phyloP scores from a whole-genome alignment of 768 basidiomycete genomes.

The Suillus spraguei region DNA sequence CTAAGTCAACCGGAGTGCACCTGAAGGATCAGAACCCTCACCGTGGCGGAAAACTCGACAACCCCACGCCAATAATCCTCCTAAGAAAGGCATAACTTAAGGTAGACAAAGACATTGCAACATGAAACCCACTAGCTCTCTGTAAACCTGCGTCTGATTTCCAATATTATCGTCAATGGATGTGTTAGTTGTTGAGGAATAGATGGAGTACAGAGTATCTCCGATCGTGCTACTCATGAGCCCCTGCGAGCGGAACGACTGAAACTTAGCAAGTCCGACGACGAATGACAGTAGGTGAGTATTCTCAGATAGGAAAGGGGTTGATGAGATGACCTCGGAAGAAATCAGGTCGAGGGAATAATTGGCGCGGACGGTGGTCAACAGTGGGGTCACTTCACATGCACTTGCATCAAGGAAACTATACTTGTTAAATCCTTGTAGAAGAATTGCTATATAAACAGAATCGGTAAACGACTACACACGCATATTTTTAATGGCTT shows the following conservation, averaged over 20 bases:
- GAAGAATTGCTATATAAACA: slow-evolving; percentile 7
- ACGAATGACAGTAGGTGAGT: too few species aligned
- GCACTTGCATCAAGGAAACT: slow-evolving; percentile 9
- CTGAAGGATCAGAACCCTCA: too few species aligned
- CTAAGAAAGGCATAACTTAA: slow-evolving; percentile 1
- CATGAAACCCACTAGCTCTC: slow-evolving; percentile 12
- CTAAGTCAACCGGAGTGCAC: neutral
- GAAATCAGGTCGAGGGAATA: too few species aligned
- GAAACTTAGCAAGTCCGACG: too few species aligned
- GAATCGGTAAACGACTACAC: neutral
- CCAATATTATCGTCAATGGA: too few species aligned
- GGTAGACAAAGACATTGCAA: too few species aligned
- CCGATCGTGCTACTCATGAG: too few species aligned
- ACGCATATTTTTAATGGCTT: neutral
- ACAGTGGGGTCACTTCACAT: slow-evolving; percentile 13
- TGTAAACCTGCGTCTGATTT: slow-evolving; percentile 2
- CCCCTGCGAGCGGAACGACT: too few species aligned
- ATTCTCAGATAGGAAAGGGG: too few species aligned
- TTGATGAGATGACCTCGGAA: too few species aligned
- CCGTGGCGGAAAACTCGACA: slow-evolving; percentile 14
- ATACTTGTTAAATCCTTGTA: slow-evolving; percentile 10
- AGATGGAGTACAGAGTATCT: too few species aligned
- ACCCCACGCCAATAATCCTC: slow-evolving; percentile 20
- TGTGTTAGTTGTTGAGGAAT: too few species aligned
- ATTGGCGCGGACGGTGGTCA: neutral